Conservation (phyloP, 352 stramenopile genomes). For the Pythium monospermum region DNA sequence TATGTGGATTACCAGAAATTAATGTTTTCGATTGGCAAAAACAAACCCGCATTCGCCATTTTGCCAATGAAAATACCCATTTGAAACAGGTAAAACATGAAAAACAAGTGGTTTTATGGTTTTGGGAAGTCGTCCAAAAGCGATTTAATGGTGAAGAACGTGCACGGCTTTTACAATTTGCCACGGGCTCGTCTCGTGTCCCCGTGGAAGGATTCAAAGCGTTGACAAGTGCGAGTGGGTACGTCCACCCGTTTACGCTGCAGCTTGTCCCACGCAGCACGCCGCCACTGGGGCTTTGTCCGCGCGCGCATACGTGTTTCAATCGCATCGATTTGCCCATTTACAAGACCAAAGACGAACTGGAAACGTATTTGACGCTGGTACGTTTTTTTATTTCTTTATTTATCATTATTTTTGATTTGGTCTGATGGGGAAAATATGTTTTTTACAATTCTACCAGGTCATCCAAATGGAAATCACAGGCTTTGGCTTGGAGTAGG, state of each 20-base stretch:
- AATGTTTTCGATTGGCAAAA: conserved; percentile 57
- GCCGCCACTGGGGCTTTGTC: conserved; percentile 43
- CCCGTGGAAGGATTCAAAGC: conserved; percentile 78
- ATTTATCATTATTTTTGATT: neutral
- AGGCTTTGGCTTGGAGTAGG: conserved; percentile 61
- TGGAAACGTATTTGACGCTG: conserved; percentile 74
- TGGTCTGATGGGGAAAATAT: neutral
- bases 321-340: conserved; percentile 76
- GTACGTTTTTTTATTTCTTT: conserved; percentile 21
- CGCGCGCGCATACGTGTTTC: conserved; percentile 83
- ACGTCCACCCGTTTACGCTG: conserved; percentile 77
- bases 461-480: conserved; percentile 33
- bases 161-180: conserved; percentile 68
- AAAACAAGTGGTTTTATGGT: conserved; percentile 57
- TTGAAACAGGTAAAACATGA: conserved; percentile 26
- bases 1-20: conserved; percentile 70
- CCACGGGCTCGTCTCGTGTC: conserved; percentile 70
- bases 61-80: conserved; percentile 34
- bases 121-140: conserved; percentile 56
- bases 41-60: conserved; percentile 60
- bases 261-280: conserved; percentile 51
- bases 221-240: conserved; percentile 74
- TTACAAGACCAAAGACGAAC: conserved; percentile 58
- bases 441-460: neutral
- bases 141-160: conserved; percentile 59